These are phyloP conservation scores for Euphorbia corollata DNA, from an alignment of 441 rosid species.

Conservation along the genomic window DNA sequence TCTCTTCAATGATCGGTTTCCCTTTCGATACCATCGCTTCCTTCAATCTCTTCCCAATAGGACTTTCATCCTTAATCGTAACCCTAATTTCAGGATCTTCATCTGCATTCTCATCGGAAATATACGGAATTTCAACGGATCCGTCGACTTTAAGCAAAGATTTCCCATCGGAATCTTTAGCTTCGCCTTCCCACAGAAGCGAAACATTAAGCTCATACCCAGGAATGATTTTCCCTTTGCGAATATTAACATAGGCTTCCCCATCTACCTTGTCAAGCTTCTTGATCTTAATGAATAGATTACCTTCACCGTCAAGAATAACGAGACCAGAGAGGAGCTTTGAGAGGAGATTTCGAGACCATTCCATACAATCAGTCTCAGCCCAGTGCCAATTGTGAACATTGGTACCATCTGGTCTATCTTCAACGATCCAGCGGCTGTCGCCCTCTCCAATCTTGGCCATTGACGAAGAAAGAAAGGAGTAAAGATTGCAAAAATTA, in stretches of 20 bases:
- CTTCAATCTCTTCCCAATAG: conserved; percentile 60
- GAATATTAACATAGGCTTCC: conserved; percentile 82
- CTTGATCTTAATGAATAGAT: conserved; percentile 43
- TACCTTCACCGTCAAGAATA: conserved; percentile 59
- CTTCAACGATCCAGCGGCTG: conserved; percentile 96
- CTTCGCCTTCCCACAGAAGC: conserved; percentile 81
- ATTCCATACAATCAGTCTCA: conserved; percentile 81
- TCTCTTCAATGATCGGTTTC: conserved; percentile 52
- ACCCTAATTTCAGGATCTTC: conserved; percentile 83
- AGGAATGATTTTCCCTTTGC: conserved; percentile 91
- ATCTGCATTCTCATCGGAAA: conserved; percentile 88
- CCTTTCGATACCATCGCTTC: conserved; percentile 67
- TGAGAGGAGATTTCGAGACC: conserved; percentile 60
- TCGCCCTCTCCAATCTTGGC: conserved; percentile 95
- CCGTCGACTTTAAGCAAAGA: conserved; percentile 61
- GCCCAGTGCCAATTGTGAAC: conserved; percentile 99
- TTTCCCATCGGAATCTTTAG: conserved; percentile 59
- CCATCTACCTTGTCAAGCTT: conserved; percentile 73
- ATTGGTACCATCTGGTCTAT: conserved; percentile 87
- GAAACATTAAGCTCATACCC: conserved; percentile 69
- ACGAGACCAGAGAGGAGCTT: conserved; percentile 41
- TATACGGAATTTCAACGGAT: conserved; percentile 72
- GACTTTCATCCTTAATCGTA: conserved; percentile 63
- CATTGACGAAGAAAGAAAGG: conserved; percentile 28
- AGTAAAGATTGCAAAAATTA: neutral